A percentile compares a stretch with the other conserved stretches of the same genome.
Evolutionary conservation across 1,284 basidiomycete genomes (phyloP).

Genomic region (Uromyces viciae-fabae): DNA sequence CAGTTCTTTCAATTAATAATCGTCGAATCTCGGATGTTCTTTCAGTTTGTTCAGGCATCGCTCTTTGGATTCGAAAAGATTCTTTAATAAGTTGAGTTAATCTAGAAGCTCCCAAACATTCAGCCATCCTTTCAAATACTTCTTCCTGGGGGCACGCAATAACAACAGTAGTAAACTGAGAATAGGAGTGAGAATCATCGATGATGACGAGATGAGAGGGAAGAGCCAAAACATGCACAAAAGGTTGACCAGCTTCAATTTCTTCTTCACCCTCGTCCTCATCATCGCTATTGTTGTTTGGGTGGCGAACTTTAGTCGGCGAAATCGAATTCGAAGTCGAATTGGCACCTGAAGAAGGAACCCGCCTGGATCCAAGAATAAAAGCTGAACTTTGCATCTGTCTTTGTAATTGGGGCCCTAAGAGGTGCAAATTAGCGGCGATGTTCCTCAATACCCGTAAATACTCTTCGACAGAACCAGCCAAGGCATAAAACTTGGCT

Average conservation of each 20-base stretch:
- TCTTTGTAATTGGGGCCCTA: slow-evolving; percentile 62
- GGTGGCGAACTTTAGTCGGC: slow-evolving; percentile 50
- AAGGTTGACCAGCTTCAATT: slow-evolving; percentile 50
- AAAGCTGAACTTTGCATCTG: slow-evolving; percentile 70
- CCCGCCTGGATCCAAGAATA: slow-evolving; percentile 68
- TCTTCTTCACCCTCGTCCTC: slow-evolving; percentile 51
- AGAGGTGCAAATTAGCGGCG: slow-evolving; percentile 67
- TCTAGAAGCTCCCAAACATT: slow-evolving; percentile 51
- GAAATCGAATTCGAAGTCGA: not conserved
- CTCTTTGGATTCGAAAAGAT: slow-evolving; percentile 50
- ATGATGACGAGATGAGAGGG: slow-evolving; percentile 53
- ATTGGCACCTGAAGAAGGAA: slow-evolving; percentile 53
- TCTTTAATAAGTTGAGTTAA: slow-evolving; percentile 53
- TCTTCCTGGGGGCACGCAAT: slow-evolving; percentile 55
- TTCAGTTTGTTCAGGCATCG: slow-evolving; percentile 47
- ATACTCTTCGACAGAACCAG: slow-evolving; percentile 55
- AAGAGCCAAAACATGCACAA: slow-evolving; percentile 52
- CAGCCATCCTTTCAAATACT: slow-evolving; percentile 50
- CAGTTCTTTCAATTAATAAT: slow-evolving; percentile 53
- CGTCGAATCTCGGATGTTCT: slow-evolving; percentile 50
- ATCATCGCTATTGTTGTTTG: slow-evolving; percentile 47
- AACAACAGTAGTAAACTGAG: slow-evolving; percentile 53
- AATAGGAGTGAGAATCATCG: slow-evolving; percentile 54
- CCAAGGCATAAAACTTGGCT: slow-evolving; percentile 53
- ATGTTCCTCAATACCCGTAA: slow-evolving; percentile 66